Base-by-base conservation (phyloP, 805 yeast genomes). In the Ogataea pignaliae region DNA sequence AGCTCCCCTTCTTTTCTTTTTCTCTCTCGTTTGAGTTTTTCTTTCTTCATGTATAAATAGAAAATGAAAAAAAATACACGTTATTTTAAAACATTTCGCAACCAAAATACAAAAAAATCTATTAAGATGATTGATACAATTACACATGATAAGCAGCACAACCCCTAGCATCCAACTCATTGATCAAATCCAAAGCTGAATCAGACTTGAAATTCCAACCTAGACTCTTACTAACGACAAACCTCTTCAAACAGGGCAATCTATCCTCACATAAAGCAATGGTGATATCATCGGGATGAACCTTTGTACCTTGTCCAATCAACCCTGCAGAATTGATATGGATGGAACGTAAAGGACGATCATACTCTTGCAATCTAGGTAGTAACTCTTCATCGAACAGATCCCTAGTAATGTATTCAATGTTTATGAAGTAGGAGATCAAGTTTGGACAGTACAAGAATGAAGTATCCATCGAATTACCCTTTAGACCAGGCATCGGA, bases 281-380 rank as follows among this genome's bases (percentile, higher is more conserved):
- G 0, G 93, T 86, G 45, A 93, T 69, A 61, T 91, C 97, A 53
- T 88, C 85, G 0, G 98, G 96, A 55, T 87, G 88, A 30, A 93
- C 67, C 57, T 88, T 88, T 18, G 83, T 77, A 2, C 88, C 76
- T 45, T 90, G 87, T 2, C 97, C 97, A 46, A 85, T 65, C 67
- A 83, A 79, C 1, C 98, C 97, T 48, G 95, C 83, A 37, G 95
- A 83, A 45, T 87, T 91, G 21, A 93, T 72, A 57, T 79, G 78
- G 31, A 93, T 62, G 1, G 79, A 74, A 41, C 70, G 71, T 47
- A 91, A 65, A 1, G 88, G 87, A 29, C 67, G 44, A 10, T 46
- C 45, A 33, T 39, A 52, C 32, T 59, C 61, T 29, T 52, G 60
- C 16, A 72, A 44, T 44, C 63, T 40, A 31, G 67, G 58, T 36